phyloP scores from a whole-genome alignment of 352 stramenopile species.

The Nothophytophthora sp. region DNA sequence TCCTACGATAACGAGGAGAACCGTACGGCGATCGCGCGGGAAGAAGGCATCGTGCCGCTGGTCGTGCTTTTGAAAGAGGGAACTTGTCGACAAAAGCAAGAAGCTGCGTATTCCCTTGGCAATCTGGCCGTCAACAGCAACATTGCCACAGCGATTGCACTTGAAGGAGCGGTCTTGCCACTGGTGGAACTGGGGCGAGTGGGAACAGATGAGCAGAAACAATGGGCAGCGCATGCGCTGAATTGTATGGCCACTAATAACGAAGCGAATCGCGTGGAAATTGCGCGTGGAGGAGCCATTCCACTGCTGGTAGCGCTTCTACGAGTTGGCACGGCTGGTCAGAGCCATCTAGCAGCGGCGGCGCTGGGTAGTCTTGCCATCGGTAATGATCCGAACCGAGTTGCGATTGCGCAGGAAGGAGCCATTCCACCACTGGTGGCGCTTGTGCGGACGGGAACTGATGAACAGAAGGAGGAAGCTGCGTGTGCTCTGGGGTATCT shows the following conservation, averaged over 20 bases:
- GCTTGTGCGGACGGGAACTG: not conserved
- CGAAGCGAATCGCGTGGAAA: conserved; percentile 8
- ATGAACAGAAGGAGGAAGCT: conserved; percentile 1
- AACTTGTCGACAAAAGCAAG: conserved; percentile 15
- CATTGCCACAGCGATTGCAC: conserved; percentile 13
- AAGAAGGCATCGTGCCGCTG: conserved; percentile 20
- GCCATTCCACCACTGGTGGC: conserved; percentile 5
- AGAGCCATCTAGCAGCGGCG: conserved; percentile 18
- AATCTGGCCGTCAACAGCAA: conserved; percentile 9
- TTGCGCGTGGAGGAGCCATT: conserved; percentile 13
- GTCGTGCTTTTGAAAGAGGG: conserved; percentile 16
- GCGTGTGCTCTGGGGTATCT: not conserved
- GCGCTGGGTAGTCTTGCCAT: conserved; percentile 21
- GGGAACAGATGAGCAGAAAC: conserved; percentile 11
- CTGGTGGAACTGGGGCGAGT: conserved; percentile 7
- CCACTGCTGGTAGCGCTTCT: conserved; percentile 9
- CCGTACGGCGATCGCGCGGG: conserved; percentile 10
- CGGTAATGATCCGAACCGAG: conserved; percentile 4
- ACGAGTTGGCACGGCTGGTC: conserved; percentile 4
- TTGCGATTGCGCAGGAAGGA: conserved; percentile 5
- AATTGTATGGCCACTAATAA: conserved; percentile 17
- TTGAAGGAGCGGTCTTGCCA: conserved; percentile 14
- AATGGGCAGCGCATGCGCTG: conserved; percentile 17
- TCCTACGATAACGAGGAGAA: conserved; percentile 9
- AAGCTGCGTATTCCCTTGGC: conserved; percentile 15